Evolutionary conservation across 345 rosid species (phyloP).

Genomic region (Brassica incana): DNA sequence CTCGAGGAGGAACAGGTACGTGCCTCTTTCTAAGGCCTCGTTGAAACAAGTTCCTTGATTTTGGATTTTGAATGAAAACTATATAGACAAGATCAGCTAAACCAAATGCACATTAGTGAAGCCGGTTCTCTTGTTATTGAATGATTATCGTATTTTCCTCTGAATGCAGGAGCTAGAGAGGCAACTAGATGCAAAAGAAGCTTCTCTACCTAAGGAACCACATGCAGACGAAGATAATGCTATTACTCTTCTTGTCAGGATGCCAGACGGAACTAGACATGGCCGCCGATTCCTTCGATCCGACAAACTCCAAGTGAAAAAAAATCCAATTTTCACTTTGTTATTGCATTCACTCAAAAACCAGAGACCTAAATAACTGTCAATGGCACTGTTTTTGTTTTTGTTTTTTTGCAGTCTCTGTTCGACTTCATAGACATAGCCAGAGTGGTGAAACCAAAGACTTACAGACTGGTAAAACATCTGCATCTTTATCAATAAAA

Average conservation of each 20-base stretch:
- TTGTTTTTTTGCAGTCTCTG: constrained; percentile 63
- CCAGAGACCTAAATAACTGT: neutral
- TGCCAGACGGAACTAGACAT: constrained; percentile 92
- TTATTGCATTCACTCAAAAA: constrained; percentile 7
- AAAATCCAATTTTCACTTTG: neutral
- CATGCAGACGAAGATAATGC: constrained; percentile 79
- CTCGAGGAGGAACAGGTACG: constrained; percentile 89
- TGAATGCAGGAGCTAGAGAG: constrained; percentile 79
- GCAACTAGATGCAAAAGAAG: constrained; percentile 80
- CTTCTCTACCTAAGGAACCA: constrained; percentile 90
- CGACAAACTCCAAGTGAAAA: constrained; percentile 66
- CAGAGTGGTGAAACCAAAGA: constrained; percentile 82
- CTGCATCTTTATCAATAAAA: neutral
- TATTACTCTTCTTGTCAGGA: constrained; percentile 77
- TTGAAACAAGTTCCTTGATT: neutral
- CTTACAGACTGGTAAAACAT: constrained; percentile 77
- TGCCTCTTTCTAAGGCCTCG: neutral
- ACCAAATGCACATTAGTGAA: neutral
- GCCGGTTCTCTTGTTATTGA: neutral
- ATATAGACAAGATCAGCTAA: neutral
- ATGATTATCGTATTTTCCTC: neutral
- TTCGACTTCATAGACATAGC: constrained; percentile 92
- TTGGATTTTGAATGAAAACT: neutral
- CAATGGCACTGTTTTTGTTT: constrained; percentile 15
- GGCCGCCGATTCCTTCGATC: constrained; percentile 94